phyloP scores from a whole-genome alignment of 345 rosid genomes.

The Geranium rotundifolium region DNA sequence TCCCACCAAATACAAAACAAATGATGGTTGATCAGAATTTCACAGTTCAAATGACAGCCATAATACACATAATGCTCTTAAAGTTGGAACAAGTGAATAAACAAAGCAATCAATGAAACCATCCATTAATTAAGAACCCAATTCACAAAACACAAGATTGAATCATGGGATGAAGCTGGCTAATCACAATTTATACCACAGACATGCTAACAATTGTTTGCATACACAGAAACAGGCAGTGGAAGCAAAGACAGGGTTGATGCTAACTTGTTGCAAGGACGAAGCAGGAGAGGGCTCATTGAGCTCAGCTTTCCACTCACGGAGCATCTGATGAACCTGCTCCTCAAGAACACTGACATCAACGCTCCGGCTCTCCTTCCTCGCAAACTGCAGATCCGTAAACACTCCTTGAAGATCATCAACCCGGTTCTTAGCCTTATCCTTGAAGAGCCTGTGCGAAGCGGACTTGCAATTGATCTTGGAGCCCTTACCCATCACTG shows the following conservation, averaged over 20 bases:
- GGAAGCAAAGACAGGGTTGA: not conserved
- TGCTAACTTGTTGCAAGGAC: constrained; percentile 86
- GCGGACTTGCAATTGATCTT: constrained; percentile 84
- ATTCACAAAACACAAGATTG: too few relatives aligned
- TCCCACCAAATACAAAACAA: too few relatives aligned
- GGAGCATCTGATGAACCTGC: constrained; percentile 99
- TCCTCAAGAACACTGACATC: constrained; percentile 84
- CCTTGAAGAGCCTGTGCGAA: constrained; percentile 90
- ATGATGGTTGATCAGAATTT: too few relatives aligned
- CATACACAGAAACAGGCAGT: not conserved
- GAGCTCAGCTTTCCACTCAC: constrained; percentile 98
- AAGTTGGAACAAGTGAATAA: too few relatives aligned
- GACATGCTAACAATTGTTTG: not conserved
- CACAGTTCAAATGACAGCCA: too few relatives aligned
- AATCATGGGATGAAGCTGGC: too few relatives aligned
- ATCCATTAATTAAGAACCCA: too few relatives aligned
- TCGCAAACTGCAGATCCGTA: constrained; percentile 79
- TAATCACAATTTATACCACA: too few relatives aligned
- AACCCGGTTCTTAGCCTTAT: constrained; percentile 89
- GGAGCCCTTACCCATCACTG: constrained; percentile 65
- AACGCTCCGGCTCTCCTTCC: constrained; percentile 67
- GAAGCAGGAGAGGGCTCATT: constrained; percentile 96
- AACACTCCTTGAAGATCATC: constrained; percentile 93
- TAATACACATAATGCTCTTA: too few relatives aligned
- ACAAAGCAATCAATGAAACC: too few relatives aligned